Base-by-base conservation (phyloP, 1,284 basidiomycete genomes). In the Marasmius sp. region DNA sequence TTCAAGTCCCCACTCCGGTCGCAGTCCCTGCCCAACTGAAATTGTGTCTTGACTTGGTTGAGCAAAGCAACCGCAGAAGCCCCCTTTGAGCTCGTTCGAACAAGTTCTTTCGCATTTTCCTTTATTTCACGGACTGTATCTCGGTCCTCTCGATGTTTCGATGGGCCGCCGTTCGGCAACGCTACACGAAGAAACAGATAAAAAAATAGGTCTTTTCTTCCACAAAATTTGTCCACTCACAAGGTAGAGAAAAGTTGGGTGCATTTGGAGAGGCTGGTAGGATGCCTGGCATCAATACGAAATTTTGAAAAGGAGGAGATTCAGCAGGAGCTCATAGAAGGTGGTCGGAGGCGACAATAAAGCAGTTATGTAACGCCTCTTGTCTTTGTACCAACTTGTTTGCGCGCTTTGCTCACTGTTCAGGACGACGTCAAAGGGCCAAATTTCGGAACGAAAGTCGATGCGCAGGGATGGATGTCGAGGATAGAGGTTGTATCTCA, bases 1-100 rank as follows among this genome's bases (percentile, higher is more conserved):
- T 80, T 81, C 52, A 89, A 74, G 66, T 91, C 85, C 0, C 86
- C 87, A 45, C 77, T 76, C 51, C 70, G 72, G 69, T 91, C 88
- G 64, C 73, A 69, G 10, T 77, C 74, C 63, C 77, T 81, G 2
- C 85, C 89, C 16, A 69, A 68, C 18, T 75, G 72, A 57, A 83
- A 79, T 70, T 88, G 87, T 22, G 72, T 76, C 49, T 83, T 79
- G 12, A 89, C 89, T n/a, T 77, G 72, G 67, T 77, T 81, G 73
- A 92, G 82, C 66, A 91, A 79, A 8, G 81, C 75, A 38, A 82
- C 69, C 12, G 86, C 75, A 6, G 88, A 84, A 51, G 80, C 80
- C 16, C 86, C 85, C 62, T 76, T 78, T 37, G 84, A 81, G 61
- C 81, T 79, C 61, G 76, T 82, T 56, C 79, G 77, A 14, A 85